These are phyloP conservation scores for Cornus suecica DNA, from an alignment of 148 eudicot genomes.

Conservation along the genomic window DNA sequence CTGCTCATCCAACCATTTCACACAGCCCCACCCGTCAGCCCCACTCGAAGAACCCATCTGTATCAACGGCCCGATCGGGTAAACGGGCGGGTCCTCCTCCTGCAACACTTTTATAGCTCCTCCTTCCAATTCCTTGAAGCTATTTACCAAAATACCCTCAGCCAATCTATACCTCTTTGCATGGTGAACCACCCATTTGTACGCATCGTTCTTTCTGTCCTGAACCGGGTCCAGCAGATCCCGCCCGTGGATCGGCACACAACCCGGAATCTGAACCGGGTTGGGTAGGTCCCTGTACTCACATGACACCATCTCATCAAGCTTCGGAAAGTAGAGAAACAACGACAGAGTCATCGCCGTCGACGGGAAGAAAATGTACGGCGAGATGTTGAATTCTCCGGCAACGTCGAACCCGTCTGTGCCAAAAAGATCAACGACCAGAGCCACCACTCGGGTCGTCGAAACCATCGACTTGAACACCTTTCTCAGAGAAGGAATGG, in stretches of 20 bases:
- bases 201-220: slow-evolving; percentile 38
- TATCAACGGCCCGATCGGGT: slow-evolving; percentile 42
- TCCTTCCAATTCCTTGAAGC: slow-evolving; percentile 43
- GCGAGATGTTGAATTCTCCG: slow-evolving; percentile 28
- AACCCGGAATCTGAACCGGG: slow-evolving; percentile 45
- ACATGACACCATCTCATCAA: slow-evolving; percentile 28
- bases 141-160: slow-evolving; percentile 51
- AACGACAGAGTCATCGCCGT: slow-evolving; percentile 40
- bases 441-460: slow-evolving; percentile 13
- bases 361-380: slow-evolving; percentile 37
- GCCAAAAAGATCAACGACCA: slow-evolving; percentile 47
- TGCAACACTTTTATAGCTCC: slow-evolving; percentile 32
- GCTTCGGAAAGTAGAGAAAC: slow-evolving; percentile 34
- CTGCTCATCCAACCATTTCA: slow-evolving; percentile 46
- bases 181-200: slow-evolving; percentile 34
- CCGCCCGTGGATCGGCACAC: slow-evolving; percentile 46
- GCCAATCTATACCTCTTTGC: slow-evolving; percentile 26
- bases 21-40: slow-evolving; percentile 16
- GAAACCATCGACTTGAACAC: slow-evolving; percentile 9
- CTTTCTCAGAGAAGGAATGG: slow-evolving; percentile 16
- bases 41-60: slow-evolving; percentile 16
- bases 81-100: slow-evolving; percentile 29
- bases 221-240: slow-evolving; percentile 47
- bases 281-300: slow-evolving; percentile 35
- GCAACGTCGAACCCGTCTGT: slow-evolving; percentile 44